phyloP scores from a whole-genome alignment of 2,329 filamentous ascomycete species.

The Pseudogymnoascus pannorum region DNA sequence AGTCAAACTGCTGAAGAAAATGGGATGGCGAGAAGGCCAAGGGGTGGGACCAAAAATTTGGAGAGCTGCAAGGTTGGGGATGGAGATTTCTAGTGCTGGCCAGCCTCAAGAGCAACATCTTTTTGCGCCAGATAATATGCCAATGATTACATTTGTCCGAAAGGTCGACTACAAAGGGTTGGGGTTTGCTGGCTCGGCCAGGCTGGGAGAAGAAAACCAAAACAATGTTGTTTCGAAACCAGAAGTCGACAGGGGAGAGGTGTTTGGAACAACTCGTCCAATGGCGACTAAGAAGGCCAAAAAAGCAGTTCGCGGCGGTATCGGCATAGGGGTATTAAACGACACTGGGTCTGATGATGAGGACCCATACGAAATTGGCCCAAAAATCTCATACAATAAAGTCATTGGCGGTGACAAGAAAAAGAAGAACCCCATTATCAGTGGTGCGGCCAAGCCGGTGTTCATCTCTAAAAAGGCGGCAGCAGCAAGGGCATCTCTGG shows the following conservation, averaged over 20 bases:
- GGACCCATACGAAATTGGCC: slow-evolving; percentile 86
- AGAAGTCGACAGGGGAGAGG: slow-evolving; percentile 33
- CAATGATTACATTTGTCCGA: slow-evolving; percentile 56
- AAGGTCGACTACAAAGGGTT: slow-evolving; percentile 66
- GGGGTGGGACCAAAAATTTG: slow-evolving; percentile 83
- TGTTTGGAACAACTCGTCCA: slow-evolving; percentile 23
- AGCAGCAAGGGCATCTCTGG: slow-evolving; percentile 33
- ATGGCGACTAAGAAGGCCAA: slow-evolving; percentile 42
- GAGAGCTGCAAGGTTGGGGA: slow-evolving; percentile 60
- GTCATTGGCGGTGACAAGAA: slow-evolving; percentile 75
- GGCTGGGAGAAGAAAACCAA: slow-evolving; percentile 34
- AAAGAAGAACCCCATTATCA: slow-evolving; percentile 57
- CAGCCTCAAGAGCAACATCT: slow-evolving; percentile 50
- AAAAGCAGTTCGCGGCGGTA: slow-evolving; percentile 51
- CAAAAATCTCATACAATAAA: slow-evolving; percentile 79
- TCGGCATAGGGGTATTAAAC: slow-evolving; percentile 84
- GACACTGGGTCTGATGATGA: slow-evolving; percentile 94
- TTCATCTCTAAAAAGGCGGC: slow-evolving; percentile 64
- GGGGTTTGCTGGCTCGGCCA: slow-evolving; percentile 55
- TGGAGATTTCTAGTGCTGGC: slow-evolving; percentile 33
- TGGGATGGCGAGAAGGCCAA: slow-evolving; percentile 95
- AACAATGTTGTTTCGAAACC: slow-evolving; percentile 14
- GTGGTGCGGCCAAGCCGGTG: slow-evolving; percentile 60
- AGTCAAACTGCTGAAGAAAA: slow-evolving; percentile 72
- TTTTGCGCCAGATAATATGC: slow-evolving; percentile 78